Evolutionary conservation across 441 rosid genomes (phyloP).

Genomic region (Erodium texanum): DNA sequence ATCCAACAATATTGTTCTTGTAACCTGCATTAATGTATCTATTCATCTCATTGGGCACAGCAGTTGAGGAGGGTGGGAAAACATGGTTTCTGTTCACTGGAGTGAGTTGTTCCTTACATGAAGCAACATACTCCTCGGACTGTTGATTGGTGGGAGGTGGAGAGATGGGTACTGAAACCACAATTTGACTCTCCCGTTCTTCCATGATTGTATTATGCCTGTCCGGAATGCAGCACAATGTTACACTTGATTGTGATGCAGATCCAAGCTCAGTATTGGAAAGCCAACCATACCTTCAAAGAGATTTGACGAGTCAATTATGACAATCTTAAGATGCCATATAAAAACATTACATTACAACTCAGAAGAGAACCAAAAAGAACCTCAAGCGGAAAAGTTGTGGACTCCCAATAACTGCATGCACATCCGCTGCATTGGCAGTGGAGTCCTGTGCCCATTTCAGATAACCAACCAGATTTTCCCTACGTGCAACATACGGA

Average conservation of each 20-base stretch:
- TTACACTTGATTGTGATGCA: slow-evolving; percentile 32
- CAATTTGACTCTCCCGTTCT: no score
- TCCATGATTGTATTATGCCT: no score
- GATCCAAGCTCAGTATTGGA: slow-evolving; percentile 35
- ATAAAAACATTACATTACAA: slow-evolving; percentile 13
- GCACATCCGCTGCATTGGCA: slow-evolving; percentile 57
- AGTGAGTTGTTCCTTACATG: slow-evolving; percentile 23
- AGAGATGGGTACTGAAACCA: slow-evolving; percentile 27
- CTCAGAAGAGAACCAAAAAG: slow-evolving; percentile 22
- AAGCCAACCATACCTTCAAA: slow-evolving; percentile 96
- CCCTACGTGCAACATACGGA: slow-evolving; percentile 62
- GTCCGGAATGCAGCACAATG: no score
- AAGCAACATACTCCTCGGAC: slow-evolving; percentile 27
- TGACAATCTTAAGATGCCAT: slow-evolving; percentile 9
- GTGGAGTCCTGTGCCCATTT: slow-evolving; percentile 77
- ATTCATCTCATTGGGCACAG: slow-evolving; percentile 20
- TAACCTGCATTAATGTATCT: slow-evolving; percentile 14
- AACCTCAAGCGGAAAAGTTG: slow-evolving; percentile 84
- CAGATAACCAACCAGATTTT: slow-evolving; percentile 41
- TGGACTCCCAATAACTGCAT: slow-evolving; percentile 59
- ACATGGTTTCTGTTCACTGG: slow-evolving; percentile 25
- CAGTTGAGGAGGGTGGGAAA: slow-evolving; percentile 17
- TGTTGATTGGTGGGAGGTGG: no score
- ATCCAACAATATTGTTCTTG: slow-evolving; percentile 21
- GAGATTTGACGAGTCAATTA: slow-evolving; percentile 15